These are phyloP conservation scores for Sphaerobolus stellatus DNA, from an alignment of 1,284 basidiomycete genomes.

Conservation along the genomic window DNA sequence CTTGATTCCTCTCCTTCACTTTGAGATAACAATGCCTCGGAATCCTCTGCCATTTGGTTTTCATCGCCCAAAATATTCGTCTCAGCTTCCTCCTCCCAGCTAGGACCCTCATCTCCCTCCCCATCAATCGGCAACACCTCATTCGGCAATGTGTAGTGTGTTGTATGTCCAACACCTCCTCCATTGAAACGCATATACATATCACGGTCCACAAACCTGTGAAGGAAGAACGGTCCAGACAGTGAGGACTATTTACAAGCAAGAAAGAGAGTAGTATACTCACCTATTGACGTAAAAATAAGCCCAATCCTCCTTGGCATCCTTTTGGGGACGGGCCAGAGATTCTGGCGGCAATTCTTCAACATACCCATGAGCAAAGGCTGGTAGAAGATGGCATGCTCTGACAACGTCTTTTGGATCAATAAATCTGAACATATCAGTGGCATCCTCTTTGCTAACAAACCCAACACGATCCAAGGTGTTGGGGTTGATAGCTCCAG, in stretches of 20 bases:
- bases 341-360: not conserved
- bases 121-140: too few relatives aligned
- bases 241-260: not conserved
- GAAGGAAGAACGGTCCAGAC: not conserved
- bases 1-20: too few relatives aligned
- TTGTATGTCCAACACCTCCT: too few relatives aligned
- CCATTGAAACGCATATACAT: conserved; percentile 27
- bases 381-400: conserved; percentile 16
- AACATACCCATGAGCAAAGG: conserved; percentile 10
- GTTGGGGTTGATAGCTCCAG: conserved; percentile 8
- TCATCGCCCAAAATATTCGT: too few relatives aligned
- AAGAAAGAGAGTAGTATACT: not conserved
- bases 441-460: conserved; percentile 9
- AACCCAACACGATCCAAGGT: conserved; percentile 11
- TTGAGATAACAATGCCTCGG: too few relatives aligned
- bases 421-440: conserved; percentile 15
- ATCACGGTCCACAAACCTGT: conserved; percentile 29
- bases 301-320: conserved; percentile 18
- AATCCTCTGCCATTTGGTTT: too few relatives aligned
- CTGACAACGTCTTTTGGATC: conserved; percentile 14
- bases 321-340: conserved; percentile 1
- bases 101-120: too few relatives aligned
- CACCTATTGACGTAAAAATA: conserved; percentile 24
- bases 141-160: too few relatives aligned
- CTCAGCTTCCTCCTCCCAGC: too few relatives aligned